A percentile compares a stretch with the other conserved stretches of the same genome.
phyloP scores from a whole-genome alignment of 495 filamentous ascomycete species.

The Neurospora sp. region DNA sequence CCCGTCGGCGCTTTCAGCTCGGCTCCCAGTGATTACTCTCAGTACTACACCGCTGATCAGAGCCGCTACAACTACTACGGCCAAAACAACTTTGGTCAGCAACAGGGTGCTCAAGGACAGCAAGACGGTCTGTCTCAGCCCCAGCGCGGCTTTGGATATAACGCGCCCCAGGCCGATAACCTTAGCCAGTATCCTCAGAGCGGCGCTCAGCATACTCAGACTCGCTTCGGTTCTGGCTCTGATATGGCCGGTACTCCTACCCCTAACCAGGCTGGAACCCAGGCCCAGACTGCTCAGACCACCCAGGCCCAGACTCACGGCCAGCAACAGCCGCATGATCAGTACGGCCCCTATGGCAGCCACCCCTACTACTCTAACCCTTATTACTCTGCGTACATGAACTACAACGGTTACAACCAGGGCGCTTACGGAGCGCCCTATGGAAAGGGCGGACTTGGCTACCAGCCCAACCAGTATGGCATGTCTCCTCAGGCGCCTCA shows the following conservation, averaged over 20 bases:
- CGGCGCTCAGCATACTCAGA: constrained; percentile 34
- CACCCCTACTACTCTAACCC: constrained; percentile 76
- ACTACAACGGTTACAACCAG: constrained; percentile 59
- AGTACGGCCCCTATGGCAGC: constrained; percentile 55
- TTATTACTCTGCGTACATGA: constrained; percentile 73
- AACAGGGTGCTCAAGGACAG: constrained; percentile 47
- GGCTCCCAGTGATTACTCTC: constrained; percentile 69
- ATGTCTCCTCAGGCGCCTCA: constrained; percentile 62
- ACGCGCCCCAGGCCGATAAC: constrained; percentile 59
- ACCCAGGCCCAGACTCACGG: constrained; percentile 50
- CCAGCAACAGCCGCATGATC: constrained; percentile 49
- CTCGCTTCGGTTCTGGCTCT: constrained; percentile 30
- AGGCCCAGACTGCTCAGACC: constrained; percentile 45
- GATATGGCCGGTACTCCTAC: constrained; percentile 85
- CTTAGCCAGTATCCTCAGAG: constrained; percentile 66
- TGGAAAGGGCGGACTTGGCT: constrained; percentile 57
- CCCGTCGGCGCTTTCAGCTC: constrained; percentile 57
- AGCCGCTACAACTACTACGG: constrained; percentile 74
- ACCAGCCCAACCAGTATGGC: constrained; percentile 73
- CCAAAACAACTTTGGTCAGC: constrained; percentile 58
- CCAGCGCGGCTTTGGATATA: constrained; percentile 65
- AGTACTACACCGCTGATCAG: constrained; percentile 81
- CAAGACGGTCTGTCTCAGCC: constrained; percentile 64
- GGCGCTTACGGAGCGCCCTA: constrained; percentile 62
- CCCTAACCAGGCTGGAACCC: constrained; percentile 38